Evolutionary conservation across 257 asterid genomes (phyloP).

Genomic region (Solanum sejunctum): DNA sequence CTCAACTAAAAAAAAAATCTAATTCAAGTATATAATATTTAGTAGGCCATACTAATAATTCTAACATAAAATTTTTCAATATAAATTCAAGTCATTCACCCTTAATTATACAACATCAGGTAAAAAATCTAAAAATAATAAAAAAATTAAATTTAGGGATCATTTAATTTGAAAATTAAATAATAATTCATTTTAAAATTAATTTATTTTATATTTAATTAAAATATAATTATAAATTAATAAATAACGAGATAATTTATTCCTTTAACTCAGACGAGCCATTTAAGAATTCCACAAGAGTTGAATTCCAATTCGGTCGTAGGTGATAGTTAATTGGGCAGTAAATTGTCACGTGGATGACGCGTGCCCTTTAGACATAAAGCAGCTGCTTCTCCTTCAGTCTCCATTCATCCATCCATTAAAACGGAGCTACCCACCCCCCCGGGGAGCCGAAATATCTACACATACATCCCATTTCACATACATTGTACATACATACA

Average conservation of each 20-base stretch:
- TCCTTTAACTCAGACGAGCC: fast-evolving
- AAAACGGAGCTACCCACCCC: not conserved
- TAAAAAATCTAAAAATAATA: too few species aligned
- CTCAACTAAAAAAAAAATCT: not conserved
- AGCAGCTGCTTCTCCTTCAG: not conserved
- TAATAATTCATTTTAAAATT: too few species aligned
- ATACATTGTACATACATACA: not conserved
- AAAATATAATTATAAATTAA: too few species aligned
- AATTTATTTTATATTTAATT: too few species aligned
- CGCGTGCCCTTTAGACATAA: not conserved
- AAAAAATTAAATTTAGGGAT: not conserved
- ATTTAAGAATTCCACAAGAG: not conserved
- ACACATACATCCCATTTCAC: too few species aligned
- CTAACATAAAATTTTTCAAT: not conserved
- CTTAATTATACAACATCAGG: not conserved
- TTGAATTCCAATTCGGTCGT: not conserved
- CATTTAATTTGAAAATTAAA: too few species aligned
- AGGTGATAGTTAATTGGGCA: not conserved
- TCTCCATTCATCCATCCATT: not conserved
- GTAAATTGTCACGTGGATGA: not conserved
- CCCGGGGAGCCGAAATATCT: not conserved
- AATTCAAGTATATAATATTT: too few species aligned
- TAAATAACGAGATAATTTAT: not conserved
- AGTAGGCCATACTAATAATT: not conserved
- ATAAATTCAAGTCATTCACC: not conserved